Conservation (phyloP, 257 asterid genomes). For the Salvia hispanica region DNA sequence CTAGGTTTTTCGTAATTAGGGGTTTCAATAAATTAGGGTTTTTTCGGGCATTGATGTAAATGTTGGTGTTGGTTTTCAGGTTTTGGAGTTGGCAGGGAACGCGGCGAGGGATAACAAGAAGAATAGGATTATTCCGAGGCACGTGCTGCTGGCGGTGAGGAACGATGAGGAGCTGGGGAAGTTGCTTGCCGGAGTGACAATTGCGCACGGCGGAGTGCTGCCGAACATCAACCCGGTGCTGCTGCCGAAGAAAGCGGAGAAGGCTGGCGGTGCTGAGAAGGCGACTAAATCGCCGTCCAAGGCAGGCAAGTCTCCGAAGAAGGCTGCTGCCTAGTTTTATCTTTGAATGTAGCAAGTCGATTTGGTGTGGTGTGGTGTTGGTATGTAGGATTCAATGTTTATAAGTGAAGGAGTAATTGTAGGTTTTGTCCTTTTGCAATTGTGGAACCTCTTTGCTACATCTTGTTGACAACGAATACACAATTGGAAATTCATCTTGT, state of each 20-base stretch:
- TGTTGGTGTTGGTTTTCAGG: slow-evolving; percentile 33
- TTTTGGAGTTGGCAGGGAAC: slow-evolving; percentile 74
- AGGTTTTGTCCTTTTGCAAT: not conserved
- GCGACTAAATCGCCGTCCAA: slow-evolving; percentile 40
- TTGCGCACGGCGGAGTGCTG: slow-evolving; percentile 31
- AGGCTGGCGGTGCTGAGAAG: slow-evolving; percentile 31
- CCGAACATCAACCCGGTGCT: slow-evolving; percentile 33
- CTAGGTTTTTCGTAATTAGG: not conserved
- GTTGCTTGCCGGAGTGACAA: slow-evolving; percentile 28
- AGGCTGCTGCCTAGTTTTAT: slow-evolving; percentile 30
- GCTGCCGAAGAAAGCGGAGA: slow-evolving; percentile 27
- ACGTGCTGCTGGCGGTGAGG: slow-evolving; percentile 32
- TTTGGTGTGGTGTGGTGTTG: slow-evolving; percentile 4
- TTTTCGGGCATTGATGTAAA: not conserved
- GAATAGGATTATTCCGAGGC: slow-evolving; percentile 30
- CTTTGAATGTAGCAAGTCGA: not conserved
- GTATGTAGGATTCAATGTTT: slow-evolving; percentile 22
- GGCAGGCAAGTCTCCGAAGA: slow-evolving; percentile 51
- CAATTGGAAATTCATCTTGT: too few species aligned
- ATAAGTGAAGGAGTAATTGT: slow-evolving; percentile 5
- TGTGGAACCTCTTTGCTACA: not conserved
- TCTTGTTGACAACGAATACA: not conserved
- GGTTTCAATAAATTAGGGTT: not conserved
- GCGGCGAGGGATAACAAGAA: slow-evolving; percentile 62
- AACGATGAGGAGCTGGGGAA: slow-evolving; percentile 33